Base-by-base conservation (phyloP, 163 green algal genomes). In the Coccomyxa subellipsoidea region DNA sequence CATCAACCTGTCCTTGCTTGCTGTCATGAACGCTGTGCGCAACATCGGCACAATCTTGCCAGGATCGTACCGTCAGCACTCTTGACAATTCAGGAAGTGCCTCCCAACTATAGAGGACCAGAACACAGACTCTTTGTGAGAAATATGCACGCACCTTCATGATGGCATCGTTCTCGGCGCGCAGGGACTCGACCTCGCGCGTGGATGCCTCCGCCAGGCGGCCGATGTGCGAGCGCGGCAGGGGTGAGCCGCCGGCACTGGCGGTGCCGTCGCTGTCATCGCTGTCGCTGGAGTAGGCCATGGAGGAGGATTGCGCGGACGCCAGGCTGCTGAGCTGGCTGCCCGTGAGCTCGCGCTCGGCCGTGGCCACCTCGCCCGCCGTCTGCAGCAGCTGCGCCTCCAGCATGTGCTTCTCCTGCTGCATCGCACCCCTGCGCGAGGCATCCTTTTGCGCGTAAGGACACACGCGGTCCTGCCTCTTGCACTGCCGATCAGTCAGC, bases 311-410 rank as follows among this genome's bases (percentile, higher is more conserved):
- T 1, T 29, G 54, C 37, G 31, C 47, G 18, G 27, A 39, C 18
- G 54, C 35, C 54, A 40, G 77, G 54, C 77, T 81, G 35, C 54
- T 47, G 75, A 38, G 25, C 27, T 54, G 71, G 34, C 38, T 80
- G 18, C 32, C n/a, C 54, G 47, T 82, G n/a, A 87, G 83, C 79
- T 82, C 73, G 38, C 83, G 66, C 75, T 87, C 83, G 32, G 76
- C 80, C 54, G 66, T 32, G 29, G 72, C 76, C 29, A 87, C 75
- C n/a, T 87, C 83, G 12, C 83, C 80, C 32, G 80, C 69, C 9
- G 83, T 84, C 47, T 87, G 79, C 76, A 84, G 83, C 66, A 87
- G 76, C 9, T 84, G 80, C 76, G 82, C 79, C 80, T 87, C 83
- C 83, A 87, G 72, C 32, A 83, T 70, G 12, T 81, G 76, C 83